A percentile compares a stretch with the other conserved stretches of the same genome.
These are phyloP conservation scores for Acanthamoeba royreba DNA, from an alignment of 208 protist genomes.

Conservation along the genomic window DNA sequence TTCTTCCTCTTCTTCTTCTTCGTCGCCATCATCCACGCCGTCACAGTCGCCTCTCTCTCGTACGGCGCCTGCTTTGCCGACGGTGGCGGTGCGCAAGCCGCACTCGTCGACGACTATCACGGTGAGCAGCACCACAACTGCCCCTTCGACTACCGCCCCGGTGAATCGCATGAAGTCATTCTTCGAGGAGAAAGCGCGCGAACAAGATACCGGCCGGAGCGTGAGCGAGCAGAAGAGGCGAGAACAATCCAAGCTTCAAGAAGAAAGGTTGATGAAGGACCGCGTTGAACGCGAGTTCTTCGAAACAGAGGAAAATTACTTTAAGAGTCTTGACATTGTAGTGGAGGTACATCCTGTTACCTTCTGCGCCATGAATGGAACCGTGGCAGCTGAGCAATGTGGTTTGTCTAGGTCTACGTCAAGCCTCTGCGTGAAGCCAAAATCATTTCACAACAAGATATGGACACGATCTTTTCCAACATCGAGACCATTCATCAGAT, in stretches of 20 bases:
- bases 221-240: neutral
- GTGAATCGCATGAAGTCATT: constrained; percentile 26
- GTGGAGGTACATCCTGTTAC: neutral
- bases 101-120: neutral
- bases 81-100: neutral
- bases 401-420: neutral
- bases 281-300: constrained; percentile 12
- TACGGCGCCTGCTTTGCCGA: neutral
- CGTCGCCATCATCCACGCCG: neutral
- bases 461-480: constrained; percentile 34
- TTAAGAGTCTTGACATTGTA: neutral
- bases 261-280: neutral
- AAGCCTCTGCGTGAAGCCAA: neutral
- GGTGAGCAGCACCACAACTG: neutral
- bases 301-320: constrained; percentile 33
- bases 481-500: constrained; percentile 25
- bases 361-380: no score
- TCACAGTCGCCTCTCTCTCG: neutral
- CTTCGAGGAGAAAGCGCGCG: constrained; percentile 18
- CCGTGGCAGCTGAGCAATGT: neutral
- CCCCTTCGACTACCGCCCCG: neutral
- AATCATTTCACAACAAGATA: constrained; percentile 1
- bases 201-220: neutral
- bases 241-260: neutral
- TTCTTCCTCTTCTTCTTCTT: neutral